Evolutionary conservation across 2,329 filamentous ascomycete genomes (phyloP).

Genomic region (Xylaria sp.): DNA sequence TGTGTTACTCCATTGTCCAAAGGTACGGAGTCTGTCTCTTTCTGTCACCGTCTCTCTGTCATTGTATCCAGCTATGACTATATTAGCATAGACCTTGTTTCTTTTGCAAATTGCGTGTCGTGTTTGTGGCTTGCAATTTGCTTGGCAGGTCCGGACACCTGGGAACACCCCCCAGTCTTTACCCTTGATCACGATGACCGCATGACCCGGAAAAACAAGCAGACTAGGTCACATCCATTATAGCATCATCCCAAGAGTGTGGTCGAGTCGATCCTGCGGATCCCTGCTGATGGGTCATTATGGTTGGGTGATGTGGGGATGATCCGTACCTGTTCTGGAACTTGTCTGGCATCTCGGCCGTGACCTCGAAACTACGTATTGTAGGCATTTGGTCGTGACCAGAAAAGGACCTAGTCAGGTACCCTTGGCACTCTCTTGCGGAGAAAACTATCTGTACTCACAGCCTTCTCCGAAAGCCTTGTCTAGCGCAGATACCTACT

Average conservation of each 20-base stretch:
- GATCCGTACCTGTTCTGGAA: slow-evolving; percentile 35
- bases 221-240: slow-evolving; percentile 36
- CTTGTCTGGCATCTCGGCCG: slow-evolving; percentile 23
- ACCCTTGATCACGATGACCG: slow-evolving; percentile 30
- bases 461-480: too few relatives aligned
- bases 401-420: too few relatives aligned
- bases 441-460: too few relatives aligned
- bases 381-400: too few relatives aligned
- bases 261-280: slow-evolving; percentile 43
- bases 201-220: slow-evolving; percentile 32
- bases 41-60: neutral
- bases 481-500: too few relatives aligned
- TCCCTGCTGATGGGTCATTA: slow-evolving; percentile 38
- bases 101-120: slow-evolving; percentile 15
- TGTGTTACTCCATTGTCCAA: neutral
- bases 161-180: slow-evolving; percentile 13
- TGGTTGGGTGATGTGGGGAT: slow-evolving; percentile 42
- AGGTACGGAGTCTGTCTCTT: neutral
- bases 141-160: slow-evolving; percentile 33
- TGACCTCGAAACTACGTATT: slow-evolving; percentile 26
- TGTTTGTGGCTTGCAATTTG: slow-evolving; percentile 17
- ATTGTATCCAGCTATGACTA: neutral
- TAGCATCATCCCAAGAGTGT: slow-evolving; percentile 44
- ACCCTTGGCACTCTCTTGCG: too few relatives aligned
- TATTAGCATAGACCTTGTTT: neutral